Base-by-base conservation (phyloP, 129 eudicot genomes). In the Mikania micrantha region DNA sequence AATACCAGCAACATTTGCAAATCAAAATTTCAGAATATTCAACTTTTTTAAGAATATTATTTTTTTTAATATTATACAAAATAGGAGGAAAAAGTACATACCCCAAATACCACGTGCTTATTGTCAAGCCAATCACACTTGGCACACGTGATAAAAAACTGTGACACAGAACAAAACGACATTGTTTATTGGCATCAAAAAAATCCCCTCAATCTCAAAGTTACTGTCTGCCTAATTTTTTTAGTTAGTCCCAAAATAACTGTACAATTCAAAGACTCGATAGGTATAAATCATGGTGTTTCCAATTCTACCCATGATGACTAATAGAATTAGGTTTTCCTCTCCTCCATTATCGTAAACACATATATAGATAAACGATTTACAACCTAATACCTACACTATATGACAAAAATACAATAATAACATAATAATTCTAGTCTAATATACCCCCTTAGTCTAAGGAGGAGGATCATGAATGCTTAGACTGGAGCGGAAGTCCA, bases 121-220 rank as follows among this genome's bases (percentile, higher is more conserved):
- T 93, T 86, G 89, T 93, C 99, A 75, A 93, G 99, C 99, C 99
- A 93, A 69, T 93, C 96, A 49, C 96, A 93, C 77, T 93, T 93
- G 35, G 99, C 95, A 70, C 99, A 93, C 35, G 99, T 82, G 66
- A 93, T 29, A 64, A 88, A 93, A 72, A 93, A 93, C 99, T 93
- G 95, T 83, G 75, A 40, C 22, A 27, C 25, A 36, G 27, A 73
- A 77, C 31, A 24, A 36, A 69, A 67, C 24, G 31, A 49, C 40
- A 49, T 24, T 4, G 50, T 60, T 66, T 56, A 57, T 24, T 57
- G 29, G 9, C 20, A 35, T 16, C 25, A 62, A 50, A 28, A 16
- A 29, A 3, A 36, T 9, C 3, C 40, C 13, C n/a, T 17, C 21
- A 12, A 1, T 31, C 9, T 0, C 16, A 34, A 60, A 58, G 44